phyloP scores from a whole-genome alignment of 1,139 yeast genomes.

The Taphrina deformans region DNA sequence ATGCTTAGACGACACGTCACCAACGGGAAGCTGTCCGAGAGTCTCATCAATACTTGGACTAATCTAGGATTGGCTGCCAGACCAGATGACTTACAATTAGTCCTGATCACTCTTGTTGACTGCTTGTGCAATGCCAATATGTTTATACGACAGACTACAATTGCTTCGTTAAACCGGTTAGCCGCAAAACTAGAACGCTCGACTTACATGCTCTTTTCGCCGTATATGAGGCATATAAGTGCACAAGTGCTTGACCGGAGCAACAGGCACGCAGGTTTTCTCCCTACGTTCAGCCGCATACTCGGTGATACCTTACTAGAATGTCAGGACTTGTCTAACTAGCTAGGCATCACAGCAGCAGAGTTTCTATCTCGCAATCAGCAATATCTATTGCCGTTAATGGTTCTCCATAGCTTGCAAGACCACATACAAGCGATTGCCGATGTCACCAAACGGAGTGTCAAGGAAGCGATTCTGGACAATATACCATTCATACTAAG shows the following conservation, averaged over 20 bases:
- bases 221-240: conserved; percentile 49
- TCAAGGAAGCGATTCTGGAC: conserved; percentile 43
- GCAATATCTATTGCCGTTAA: conserved; percentile 72
- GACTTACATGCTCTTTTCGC: conserved; percentile 47
- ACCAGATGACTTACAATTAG: conserved; percentile 64
- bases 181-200: conserved; percentile 24
- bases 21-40: conserved; percentile 54
- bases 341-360: conserved; percentile 61
- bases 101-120: conserved; percentile 60
- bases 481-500: conserved; percentile 53
- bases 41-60: conserved; percentile 61
- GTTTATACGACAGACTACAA: conserved; percentile 60
- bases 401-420: conserved; percentile 63
- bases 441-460: conserved; percentile 42
- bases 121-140: conserved; percentile 61
- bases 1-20: conserved; percentile 22
- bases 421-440: conserved; percentile 66
- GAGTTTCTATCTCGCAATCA: conserved; percentile 69
- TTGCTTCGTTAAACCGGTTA: conserved; percentile 41
- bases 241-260: conserved; percentile 73
- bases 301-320: conserved; percentile 54
- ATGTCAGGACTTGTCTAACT: conserved; percentile 62
- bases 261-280: conserved; percentile 61
- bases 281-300: conserved; percentile 52
- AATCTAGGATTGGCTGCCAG: conserved; percentile 59